These are phyloP conservation scores for Auricularia heimuer DNA, from an alignment of 768 basidiomycete species.

Conservation along the genomic window DNA sequence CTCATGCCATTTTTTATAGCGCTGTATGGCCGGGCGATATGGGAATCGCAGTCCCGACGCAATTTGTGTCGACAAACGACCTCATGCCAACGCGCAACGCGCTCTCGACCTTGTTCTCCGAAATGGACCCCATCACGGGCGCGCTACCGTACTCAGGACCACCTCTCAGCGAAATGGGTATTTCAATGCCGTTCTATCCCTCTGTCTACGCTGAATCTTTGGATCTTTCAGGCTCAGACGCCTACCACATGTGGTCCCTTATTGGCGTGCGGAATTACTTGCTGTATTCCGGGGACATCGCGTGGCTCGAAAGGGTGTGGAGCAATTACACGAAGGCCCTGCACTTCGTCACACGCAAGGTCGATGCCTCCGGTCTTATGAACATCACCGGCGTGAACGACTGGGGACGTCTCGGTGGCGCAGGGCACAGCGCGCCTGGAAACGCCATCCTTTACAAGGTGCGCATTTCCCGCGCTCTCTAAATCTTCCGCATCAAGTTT, in stretches of 20 bases:
- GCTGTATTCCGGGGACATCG: slow-evolving; percentile 42
- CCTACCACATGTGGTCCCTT: slow-evolving; percentile 54
- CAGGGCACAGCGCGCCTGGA: slow-evolving; percentile 45
- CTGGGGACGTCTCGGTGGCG: slow-evolving; percentile 48
- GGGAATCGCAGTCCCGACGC: slow-evolving; percentile 52
- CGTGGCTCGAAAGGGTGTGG: slow-evolving; percentile 41
- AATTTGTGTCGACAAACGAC: slow-evolving; percentile 54
- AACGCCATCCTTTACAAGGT: slow-evolving; percentile 46
- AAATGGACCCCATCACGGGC: slow-evolving; percentile 11
- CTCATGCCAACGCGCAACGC: slow-evolving; percentile 38
- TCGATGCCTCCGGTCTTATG: slow-evolving; percentile 37
- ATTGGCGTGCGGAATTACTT: slow-evolving; percentile 50
- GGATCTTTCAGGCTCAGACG: slow-evolving; percentile 20
- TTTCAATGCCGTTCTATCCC: neutral
- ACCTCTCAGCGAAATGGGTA: neutral
- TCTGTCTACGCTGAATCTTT: neutral
- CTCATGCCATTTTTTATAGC: neutral
- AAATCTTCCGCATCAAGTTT: too few relatives aligned
- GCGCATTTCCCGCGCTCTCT: too few relatives aligned
- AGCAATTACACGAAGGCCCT: neutral
- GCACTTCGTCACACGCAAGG: slow-evolving; percentile 20
- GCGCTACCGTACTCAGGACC: slow-evolving; percentile 29
- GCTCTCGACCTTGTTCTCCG: neutral
- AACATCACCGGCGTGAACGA: slow-evolving; percentile 47
- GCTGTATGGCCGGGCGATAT: slow-evolving; percentile 30